These are phyloP conservation scores for Penium margaritaceum DNA, from an alignment of 139 green algal species.

Conservation along the genomic window DNA sequence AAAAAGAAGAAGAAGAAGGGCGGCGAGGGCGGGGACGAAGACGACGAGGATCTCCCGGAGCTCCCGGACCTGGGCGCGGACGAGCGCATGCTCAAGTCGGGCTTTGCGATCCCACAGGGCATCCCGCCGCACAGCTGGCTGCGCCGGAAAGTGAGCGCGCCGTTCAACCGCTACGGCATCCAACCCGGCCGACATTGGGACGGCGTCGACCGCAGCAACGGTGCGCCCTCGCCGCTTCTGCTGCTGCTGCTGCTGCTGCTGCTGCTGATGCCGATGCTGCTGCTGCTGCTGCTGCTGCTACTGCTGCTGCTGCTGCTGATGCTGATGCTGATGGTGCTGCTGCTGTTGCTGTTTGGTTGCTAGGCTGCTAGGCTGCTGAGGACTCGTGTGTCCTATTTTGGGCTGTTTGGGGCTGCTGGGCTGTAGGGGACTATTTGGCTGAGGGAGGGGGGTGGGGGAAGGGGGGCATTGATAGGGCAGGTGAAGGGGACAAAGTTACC, in stretches of 20 bases:
- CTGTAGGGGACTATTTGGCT: no score
- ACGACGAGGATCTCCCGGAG: no score
- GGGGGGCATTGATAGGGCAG: no score
- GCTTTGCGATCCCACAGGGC: conserved; percentile 82
- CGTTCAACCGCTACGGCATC: conserved; percentile 85
- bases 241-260: neutral
- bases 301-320: neutral
- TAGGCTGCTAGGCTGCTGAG: neutral
- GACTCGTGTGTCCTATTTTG: neutral
- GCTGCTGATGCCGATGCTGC: neutral
- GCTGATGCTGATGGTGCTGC: neutral
- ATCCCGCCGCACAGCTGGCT: conserved; percentile 90
- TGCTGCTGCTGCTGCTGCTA: neutral
- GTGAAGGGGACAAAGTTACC: no score
- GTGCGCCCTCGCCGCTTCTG: conserved; percentile 25
- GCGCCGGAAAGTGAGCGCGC: conserved; percentile 62
- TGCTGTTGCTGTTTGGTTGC: conserved; percentile 4
- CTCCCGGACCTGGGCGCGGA: conserved; percentile 11
- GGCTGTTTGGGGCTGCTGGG: neutral
- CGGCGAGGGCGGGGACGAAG: no score
- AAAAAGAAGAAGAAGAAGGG: no score
- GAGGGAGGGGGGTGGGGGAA: no score
- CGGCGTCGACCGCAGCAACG: conserved; percentile 85
- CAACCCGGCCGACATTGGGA: conserved; percentile 91
- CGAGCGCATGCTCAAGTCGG: conserved; percentile 43